These are phyloP conservation scores for Phlebiopsis flavidoalba DNA, from an alignment of 768 basidiomycete genomes.

Conservation along the genomic window DNA sequence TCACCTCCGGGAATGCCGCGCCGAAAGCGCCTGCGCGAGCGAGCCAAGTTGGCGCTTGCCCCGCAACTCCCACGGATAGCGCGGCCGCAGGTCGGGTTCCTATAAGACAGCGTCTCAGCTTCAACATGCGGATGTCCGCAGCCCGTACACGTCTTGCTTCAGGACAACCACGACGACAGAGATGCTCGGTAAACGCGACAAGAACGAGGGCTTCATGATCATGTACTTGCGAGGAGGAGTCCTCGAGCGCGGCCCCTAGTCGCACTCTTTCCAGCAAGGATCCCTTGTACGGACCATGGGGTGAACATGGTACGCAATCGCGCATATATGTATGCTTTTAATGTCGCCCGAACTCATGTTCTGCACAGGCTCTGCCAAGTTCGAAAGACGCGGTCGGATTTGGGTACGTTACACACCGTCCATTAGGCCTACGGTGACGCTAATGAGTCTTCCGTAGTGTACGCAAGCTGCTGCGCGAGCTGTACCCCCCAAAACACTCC, in stretches of 20 bases:
- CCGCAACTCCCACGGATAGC: constrained; percentile 1
- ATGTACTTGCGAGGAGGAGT: constrained; percentile 11
- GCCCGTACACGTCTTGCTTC: not conserved
- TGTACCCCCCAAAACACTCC: constrained; percentile 62
- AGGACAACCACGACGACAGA: not conserved
- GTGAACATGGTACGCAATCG: constrained; percentile 38
- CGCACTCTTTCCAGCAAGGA: constrained; percentile 10
- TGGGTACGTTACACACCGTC: constrained; percentile 36
- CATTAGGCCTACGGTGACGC: not conserved
- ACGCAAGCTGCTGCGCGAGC: constrained; percentile 47
- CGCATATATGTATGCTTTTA: not conserved
- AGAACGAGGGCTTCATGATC: constrained; percentile 7
- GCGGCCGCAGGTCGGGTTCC: not conserved
- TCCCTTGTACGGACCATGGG: constrained; percentile 48
- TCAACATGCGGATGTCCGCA: not conserved
- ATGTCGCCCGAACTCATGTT: not conserved
- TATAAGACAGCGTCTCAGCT: not conserved
- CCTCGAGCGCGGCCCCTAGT: not conserved
- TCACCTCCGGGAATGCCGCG: constrained; percentile 1
- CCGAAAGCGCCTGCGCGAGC: not conserved
- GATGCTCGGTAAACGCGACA: constrained; percentile 4
- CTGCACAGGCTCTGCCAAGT: constrained; percentile 46
- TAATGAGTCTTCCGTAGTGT: constrained; percentile 20
- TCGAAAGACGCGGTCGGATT: constrained; percentile 38
- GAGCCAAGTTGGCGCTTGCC: not conserved